These are phyloP conservation scores for Trichosporon sp. DNA, from an alignment of 1,284 basidiomycete species.

Conservation along the genomic window DNA sequence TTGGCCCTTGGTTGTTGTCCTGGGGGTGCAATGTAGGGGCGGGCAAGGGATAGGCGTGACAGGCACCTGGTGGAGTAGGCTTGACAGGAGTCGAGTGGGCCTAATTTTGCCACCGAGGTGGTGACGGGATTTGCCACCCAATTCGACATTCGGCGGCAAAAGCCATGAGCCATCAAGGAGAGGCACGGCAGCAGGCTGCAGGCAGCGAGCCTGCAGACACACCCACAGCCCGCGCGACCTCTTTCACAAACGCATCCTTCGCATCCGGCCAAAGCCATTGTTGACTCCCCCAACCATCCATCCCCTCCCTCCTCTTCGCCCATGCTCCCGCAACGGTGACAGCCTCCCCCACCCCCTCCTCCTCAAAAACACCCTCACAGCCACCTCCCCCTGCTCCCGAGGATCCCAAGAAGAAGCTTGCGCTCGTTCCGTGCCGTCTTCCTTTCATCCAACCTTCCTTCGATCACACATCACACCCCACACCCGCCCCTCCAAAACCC, in stretches of 20 bases:
- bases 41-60: constrained; percentile 16
- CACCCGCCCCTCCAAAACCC: neutral
- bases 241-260: constrained; percentile 7
- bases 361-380: neutral
- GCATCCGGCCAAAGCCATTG: neutral
- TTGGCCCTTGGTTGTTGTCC: neutral
- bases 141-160: constrained; percentile 18
- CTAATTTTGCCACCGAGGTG: constrained; percentile 17
- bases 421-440: neutral
- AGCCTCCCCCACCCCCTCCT: neutral
- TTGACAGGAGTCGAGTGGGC: neutral
- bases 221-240: constrained; percentile 2
- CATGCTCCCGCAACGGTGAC: neutral
- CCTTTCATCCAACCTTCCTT: constrained; percentile 11
- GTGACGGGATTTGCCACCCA: constrained; percentile 20
- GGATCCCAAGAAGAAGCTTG: neutral
- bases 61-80: neutral
- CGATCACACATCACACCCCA: neutral
- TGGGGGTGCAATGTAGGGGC: neutral
- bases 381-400: neutral
- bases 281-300: constrained; percentile 12
- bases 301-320: neutral
- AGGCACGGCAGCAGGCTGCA: constrained; percentile 15
- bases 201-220: neutral
- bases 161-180: neutral